Evolutionary conservation across 2,329 filamentous ascomycete genomes (phyloP).

Genomic region (Paracamarosporium sp.): DNA sequence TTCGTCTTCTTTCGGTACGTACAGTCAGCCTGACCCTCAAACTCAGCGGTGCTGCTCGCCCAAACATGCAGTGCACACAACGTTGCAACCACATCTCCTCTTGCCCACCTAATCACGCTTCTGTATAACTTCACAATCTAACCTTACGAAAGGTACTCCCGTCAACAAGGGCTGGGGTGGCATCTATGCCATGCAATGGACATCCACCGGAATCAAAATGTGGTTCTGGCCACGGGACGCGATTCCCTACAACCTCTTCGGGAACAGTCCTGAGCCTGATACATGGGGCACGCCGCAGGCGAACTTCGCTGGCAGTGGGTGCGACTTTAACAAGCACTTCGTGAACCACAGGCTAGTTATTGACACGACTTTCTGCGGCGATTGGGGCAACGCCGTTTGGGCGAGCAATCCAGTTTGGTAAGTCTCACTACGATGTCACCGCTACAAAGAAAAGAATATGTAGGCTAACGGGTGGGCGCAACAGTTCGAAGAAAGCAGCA

Average conservation of each 20-base stretch:
- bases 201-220: slow-evolving; percentile 69
- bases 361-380: slow-evolving; percentile 76
- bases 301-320: slow-evolving; percentile 60
- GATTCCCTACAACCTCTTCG: slow-evolving; percentile 58
- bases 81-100: background rate
- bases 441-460: too few species aligned
- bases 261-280: slow-evolving; percentile 61
- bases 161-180: slow-evolving; percentile 43
- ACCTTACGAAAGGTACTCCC: slow-evolving; percentile 11
- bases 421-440: too few species aligned
- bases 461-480: too few species aligned
- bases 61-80: background rate
- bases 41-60: background rate
- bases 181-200: slow-evolving; percentile 64
- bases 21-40: background rate
- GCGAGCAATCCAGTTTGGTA: slow-evolving; percentile 6
- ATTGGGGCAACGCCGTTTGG: slow-evolving; percentile 29
- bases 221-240: slow-evolving; percentile 76
- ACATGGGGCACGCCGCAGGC: slow-evolving; percentile 71
- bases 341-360: slow-evolving; percentile 74
- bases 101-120: too few species aligned
- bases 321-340: slow-evolving; percentile 60
- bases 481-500: slow-evolving; percentile 30
- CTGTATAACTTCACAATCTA: background rate
- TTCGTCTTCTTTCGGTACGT: slow-evolving; percentile 18